Base-by-base conservation (phyloP, 2,329 filamentous ascomycete genomes). In the Aspergillus costaricaensis region DNA sequence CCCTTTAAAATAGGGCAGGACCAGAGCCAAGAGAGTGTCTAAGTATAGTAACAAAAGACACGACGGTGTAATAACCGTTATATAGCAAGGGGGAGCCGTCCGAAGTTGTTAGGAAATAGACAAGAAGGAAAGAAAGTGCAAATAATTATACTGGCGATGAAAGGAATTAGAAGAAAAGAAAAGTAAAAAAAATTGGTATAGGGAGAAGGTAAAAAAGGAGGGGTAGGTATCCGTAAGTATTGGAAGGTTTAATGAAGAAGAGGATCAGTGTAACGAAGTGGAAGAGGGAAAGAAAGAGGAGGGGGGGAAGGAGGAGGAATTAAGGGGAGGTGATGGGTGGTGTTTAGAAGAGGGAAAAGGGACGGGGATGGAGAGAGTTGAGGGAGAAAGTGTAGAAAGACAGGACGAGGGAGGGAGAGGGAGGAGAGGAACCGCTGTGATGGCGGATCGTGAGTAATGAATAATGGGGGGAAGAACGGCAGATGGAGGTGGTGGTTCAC, bases 281-380 rank as follows among this genome's bases (percentile, higher is more conserved):
- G 32, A 57, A 61, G 49, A 64, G 48, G 50, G 60, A 48, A 64
- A 48, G 50, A 57, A 61, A 57, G 44, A 59, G 61, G 59, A 57
- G 57, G 60, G 50, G 43, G 27, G 54, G 58, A 52, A 52, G 49
- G 60, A 62, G 62, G 65, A 58, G 65, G 64, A 55, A 67, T 60
- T 62, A 61, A 61, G 65, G 65, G 60, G 61, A 65, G 65, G 62
- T 59, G 66, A 67, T 62, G 65, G 61, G 64, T 38, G 36, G 54
- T 47, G 51, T 54, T 30, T 59, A 63, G 61, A 53, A 58, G 39
- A 60, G 57, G 55, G 55, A 63, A 57, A 41, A 59, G 39, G 52
- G 58, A 47, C 47, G 27, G 43, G 21, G 49, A 48, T 36, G 48
- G 58, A 49, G 25, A 57, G 39, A 41, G 27, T 30, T 30, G 27